phyloP scores from a whole-genome alignment of 1,284 basidiomycete genomes.

The Pseudozyma sp. region DNA sequence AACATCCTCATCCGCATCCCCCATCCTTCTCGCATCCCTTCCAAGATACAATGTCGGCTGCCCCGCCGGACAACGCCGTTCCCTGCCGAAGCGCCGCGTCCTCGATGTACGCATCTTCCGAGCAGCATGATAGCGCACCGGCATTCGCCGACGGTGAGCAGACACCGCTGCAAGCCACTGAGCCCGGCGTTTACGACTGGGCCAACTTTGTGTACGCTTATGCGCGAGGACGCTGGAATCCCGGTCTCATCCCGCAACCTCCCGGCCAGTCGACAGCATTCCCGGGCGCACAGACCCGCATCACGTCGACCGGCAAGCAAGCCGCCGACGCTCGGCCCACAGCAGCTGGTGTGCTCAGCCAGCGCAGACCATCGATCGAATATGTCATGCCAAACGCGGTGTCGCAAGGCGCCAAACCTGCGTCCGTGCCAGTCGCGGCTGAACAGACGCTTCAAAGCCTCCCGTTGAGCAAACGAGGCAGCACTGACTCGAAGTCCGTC shows the following conservation, averaged over 20 bases:
- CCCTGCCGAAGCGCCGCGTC: neutral
- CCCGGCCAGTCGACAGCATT: conserved; percentile 50
- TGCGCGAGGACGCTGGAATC: conserved; percentile 61
- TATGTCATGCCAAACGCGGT: conserved; percentile 20
- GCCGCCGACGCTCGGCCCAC: neutral
- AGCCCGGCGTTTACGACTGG: conserved; percentile 60
- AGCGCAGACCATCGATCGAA: conserved; percentile 36
- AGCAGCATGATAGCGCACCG: neutral
- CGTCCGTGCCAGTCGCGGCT: conserved; percentile 4
- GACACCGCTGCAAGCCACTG: conserved; percentile 7
- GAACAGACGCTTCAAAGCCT: conserved; percentile 34
- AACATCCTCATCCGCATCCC: neutral
- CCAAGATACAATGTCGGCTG: conserved; percentile 3
- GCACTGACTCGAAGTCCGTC: conserved; percentile 16
- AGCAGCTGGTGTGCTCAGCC: neutral
- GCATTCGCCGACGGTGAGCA: neutral
- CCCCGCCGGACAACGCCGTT: neutral
- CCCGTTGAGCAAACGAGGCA: conserved; percentile 23
- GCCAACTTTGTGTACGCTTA: conserved; percentile 65
- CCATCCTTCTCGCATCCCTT: conserved; percentile 26
- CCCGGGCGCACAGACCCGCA: conserved; percentile 33
- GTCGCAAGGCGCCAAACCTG: neutral
- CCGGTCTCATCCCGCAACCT: conserved; percentile 54
- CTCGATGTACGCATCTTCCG: neutral
- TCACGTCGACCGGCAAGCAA: conserved; percentile 19